Conservation (phyloP, 352 stramenopile species). For the Globisporangium echinulatum region DNA sequence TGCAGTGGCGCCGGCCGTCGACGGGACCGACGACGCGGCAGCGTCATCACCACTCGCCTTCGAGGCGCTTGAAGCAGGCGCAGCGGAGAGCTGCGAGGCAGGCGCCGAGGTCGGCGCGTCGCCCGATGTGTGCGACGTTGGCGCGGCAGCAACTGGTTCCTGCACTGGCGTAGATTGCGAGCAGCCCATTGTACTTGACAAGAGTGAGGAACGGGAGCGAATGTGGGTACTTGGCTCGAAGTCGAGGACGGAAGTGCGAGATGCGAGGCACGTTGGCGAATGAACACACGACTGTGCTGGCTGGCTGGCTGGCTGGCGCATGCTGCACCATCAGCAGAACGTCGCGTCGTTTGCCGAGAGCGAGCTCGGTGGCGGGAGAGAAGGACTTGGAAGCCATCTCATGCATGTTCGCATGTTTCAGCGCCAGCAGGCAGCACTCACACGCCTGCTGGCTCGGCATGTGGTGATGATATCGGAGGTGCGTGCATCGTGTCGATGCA, state of each 20-base stretch:
- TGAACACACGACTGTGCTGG: neutral
- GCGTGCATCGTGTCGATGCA: no score
- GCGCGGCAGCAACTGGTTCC: slow-evolving; percentile 21
- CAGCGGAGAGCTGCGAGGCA: slow-evolving; percentile 8
- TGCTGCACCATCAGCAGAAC: neutral
- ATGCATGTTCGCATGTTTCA: no score
- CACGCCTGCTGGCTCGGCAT: no score
- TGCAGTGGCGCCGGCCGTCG: slow-evolving; percentile 1
- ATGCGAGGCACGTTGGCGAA: slow-evolving; percentile 5
- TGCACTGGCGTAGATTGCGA: slow-evolving; percentile 58
- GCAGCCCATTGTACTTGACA: slow-evolving; percentile 52
- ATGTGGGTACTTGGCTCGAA: slow-evolving; percentile 9
- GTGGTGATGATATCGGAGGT: no score
- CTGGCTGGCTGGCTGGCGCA: neutral
- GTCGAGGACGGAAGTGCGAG: neutral
- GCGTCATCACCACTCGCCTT: neutral
- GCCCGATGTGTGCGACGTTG: slow-evolving; percentile 15
- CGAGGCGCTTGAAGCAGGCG: slow-evolving; percentile 11
- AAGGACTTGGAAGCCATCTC: no score
- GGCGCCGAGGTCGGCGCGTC: slow-evolving; percentile 7
- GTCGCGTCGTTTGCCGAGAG: no score
- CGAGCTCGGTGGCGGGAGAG: no score
- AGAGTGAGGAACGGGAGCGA: neutral
- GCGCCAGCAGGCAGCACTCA: no score
- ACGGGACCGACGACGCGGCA: neutral